phyloP scores from a whole-genome alignment of 1,284 basidiomycete genomes.

The Sanghuangporus sanghuang region DNA sequence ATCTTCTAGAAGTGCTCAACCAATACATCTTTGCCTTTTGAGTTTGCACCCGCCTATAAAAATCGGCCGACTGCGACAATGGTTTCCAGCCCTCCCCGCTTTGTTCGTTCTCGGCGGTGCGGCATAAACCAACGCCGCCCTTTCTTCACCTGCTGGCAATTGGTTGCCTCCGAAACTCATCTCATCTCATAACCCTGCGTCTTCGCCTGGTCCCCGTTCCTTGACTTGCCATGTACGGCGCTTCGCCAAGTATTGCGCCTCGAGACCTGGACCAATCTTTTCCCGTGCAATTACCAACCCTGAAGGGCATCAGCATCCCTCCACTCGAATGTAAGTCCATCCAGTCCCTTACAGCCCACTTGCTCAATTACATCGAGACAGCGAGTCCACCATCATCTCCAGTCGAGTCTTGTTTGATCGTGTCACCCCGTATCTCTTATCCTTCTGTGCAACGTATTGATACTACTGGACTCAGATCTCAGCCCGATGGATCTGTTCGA shows the following conservation, averaged over 20 bases:
- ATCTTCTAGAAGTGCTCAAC: conserved; percentile 8
- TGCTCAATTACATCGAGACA: neutral
- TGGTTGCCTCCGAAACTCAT: neutral
- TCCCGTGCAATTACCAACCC: neutral
- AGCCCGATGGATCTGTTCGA: neutral
- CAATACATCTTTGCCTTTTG: conserved; percentile 2
- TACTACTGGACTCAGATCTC: neutral
- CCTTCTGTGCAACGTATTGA: conserved; percentile 3
- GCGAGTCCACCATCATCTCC: neutral
- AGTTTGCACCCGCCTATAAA: conserved; percentile 2
- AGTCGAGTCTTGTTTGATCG: neutral
- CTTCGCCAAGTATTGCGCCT: neutral
- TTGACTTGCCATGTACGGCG: neutral
- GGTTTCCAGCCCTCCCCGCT: neutral
- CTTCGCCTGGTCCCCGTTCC: neutral
- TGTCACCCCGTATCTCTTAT: neutral
- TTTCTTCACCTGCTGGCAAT: neutral
- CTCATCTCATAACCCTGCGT: neutral
- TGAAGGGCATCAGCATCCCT: neutral
- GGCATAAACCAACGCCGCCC: neutral
- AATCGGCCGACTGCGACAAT: neutral
- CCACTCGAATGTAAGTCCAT: neutral
- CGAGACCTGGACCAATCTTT: neutral
- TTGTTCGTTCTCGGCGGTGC: neutral
- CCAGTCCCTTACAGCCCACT: neutral